Base-by-base conservation (phyloP, 2,329 filamentous ascomycete genomes). In the Pseudogymnoascus sp. region DNA sequence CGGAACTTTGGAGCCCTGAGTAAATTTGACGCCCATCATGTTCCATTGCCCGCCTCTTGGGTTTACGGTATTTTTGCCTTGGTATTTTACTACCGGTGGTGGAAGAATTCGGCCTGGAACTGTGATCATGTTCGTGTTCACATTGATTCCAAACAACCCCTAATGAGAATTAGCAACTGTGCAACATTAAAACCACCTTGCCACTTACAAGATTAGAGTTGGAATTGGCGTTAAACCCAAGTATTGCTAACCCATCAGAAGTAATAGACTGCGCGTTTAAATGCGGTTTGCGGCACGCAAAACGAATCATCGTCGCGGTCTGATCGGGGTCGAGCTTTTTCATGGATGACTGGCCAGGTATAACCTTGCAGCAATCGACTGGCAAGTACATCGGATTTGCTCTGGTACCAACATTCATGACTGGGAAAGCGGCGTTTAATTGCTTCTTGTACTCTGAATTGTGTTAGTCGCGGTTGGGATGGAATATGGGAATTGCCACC, bases 21-120 rank as follows among this genome's bases (percentile, higher is more conserved):
- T 75, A 54, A 93, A 87, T 64, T 79, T 81, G 12, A 84, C 78
- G 0, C 77, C 73, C 0, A 68, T 74, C 78, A 93, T 83, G 69
- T 92, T 91, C 90, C 90, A 95, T 0, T 80, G 79, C 0, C 87
- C 89, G n/a, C 77, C 75, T 1, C 63, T 66, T 0, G 82, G 75
- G 0, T 61, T 71, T 5, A 80, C 64, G 61, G 68, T 64, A 5
- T 67, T 71, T 14, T 45, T 66, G 18, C 72, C 66, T 64, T 72
- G 66, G 70, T 96, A 96, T 1, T 76, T 72, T 29, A 96, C 75
- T 0, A 67, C 69, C 0, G 91, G 91, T 0, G 83, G 71, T 0
- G 69, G 45, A 0, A 96, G 80, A 42, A 93, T 82, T 5, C 92
- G 86, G 1, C 85, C 93, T 0, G 80, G 79, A 0, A 96, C 89